Conservation (phyloP, 371 early-diverging fungal genomes). For the Haplosporangium sp. region DNA sequence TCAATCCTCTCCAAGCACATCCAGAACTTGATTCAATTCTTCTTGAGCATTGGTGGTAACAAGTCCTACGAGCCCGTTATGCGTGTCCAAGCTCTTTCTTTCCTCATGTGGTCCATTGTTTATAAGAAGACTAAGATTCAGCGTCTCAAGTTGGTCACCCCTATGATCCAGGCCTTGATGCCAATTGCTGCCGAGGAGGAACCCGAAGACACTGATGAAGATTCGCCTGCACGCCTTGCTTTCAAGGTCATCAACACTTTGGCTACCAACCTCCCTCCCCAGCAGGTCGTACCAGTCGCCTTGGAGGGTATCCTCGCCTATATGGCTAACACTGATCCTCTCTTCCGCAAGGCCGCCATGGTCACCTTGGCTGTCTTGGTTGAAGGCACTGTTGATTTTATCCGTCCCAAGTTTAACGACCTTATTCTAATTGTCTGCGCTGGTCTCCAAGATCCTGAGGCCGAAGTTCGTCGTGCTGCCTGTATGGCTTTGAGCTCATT, state of each 20-base stretch:
- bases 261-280: slow-evolving; percentile 86
- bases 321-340: slow-evolving; percentile 79
- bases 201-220: slow-evolving; percentile 87
- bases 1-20: slow-evolving; percentile 84
- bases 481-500: slow-evolving; percentile 89
- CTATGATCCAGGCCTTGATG: slow-evolving; percentile 84
- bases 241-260: slow-evolving; percentile 80
- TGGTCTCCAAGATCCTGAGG: slow-evolving; percentile 85
- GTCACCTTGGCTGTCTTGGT: slow-evolving; percentile 85
- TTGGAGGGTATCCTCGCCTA: slow-evolving; percentile 77
- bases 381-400: slow-evolving; percentile 90
- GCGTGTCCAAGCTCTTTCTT: slow-evolving; percentile 86
- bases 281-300: slow-evolving; percentile 86
- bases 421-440: slow-evolving; percentile 80
- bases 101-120: slow-evolving; percentile 85
- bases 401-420: slow-evolving; percentile 79
- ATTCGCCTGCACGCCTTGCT: slow-evolving; percentile 82
- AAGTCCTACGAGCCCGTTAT: slow-evolving; percentile 72
- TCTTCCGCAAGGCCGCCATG: slow-evolving; percentile 88
- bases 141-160: slow-evolving; percentile 81
- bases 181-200: slow-evolving; percentile 90
- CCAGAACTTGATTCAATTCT: slow-evolving; percentile 82
- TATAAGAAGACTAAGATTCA: slow-evolving; percentile 87
- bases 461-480: slow-evolving; percentile 85
- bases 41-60: slow-evolving; percentile 77